These are phyloP conservation scores for Globisporangium radiosum DNA, from an alignment of 352 stramenopile genomes.

Conservation along the genomic window DNA sequence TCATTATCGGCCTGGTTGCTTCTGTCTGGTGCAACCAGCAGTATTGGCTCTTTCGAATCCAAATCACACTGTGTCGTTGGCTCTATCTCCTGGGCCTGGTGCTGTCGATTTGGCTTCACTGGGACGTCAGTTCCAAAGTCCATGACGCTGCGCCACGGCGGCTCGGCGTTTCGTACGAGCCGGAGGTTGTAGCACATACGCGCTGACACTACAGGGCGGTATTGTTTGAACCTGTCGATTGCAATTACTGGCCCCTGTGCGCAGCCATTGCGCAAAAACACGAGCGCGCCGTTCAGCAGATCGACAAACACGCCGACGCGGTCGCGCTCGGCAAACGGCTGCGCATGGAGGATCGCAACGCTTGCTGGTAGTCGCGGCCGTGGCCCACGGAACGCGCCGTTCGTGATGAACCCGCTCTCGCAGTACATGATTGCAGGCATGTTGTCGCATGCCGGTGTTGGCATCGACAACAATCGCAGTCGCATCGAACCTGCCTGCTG, in stretches of 20 bases:
- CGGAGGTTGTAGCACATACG: constrained; percentile 49
- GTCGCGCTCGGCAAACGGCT: constrained; percentile 41
- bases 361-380: constrained; percentile 33
- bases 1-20: neutral
- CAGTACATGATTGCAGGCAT: constrained; percentile 76
- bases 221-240: constrained; percentile 29
- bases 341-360: constrained; percentile 38
- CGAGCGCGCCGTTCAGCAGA: constrained; percentile 38
- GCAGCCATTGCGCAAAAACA: constrained; percentile 43
- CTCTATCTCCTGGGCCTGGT: too few relatives aligned
- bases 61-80: too few relatives aligned
- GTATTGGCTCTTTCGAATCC: neutral
- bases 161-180: constrained; percentile 24
- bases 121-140: constrained; percentile 16
- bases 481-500: constrained; percentile 24
- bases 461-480: constrained; percentile 27
- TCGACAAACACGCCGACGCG: constrained; percentile 54
- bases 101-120: neutral
- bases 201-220: constrained; percentile 54
- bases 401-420: constrained; percentile 59
- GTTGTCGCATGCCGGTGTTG: constrained; percentile 49
- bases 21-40: too few relatives aligned
- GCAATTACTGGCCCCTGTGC: constrained; percentile 36
- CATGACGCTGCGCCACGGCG: constrained; percentile 47
- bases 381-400: constrained; percentile 51